Evolutionary conservation across 2,329 filamentous ascomycete genomes (phyloP), one percentile per base, ranked within the genome.

Genomic region (Colletotrichum lini): DNA sequence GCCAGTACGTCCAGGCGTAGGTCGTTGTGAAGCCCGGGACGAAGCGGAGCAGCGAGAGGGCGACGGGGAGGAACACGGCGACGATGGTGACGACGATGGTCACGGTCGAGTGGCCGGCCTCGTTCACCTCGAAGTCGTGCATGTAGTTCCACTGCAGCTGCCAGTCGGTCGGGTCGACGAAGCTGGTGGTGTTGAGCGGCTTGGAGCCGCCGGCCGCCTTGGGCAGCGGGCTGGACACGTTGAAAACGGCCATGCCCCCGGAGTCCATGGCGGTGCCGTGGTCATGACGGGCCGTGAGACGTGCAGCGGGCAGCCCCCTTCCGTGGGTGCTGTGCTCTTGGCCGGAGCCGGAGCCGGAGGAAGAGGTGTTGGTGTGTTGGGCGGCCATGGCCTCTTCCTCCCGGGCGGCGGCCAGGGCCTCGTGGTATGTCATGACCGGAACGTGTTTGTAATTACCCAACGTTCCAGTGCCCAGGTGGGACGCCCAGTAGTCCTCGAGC

Each of bases 101-200:
- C 15, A 49, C 65, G 4, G 65, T 77, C 0, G 76, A 74, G 57
- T 78, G 77, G 7, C 77, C 74, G 2, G 49, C 67, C 61, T 82
- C 79, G 45, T 88, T 88, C 70, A 79, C 78, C 60, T 89, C 87
- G 47, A 87, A 87, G 65, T 87, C 84, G 16, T 84, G 74, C 79
- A 87, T 83, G 67, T 85, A 85, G 73, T 85, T 88, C 79, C 88
- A 89, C 74, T 87, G 76, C 15, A 75, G 65, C 53, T 65, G 62
- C 60, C 62, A 69, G 6, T 57, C 38, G 4, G 23, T 23, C 3
- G 59, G 58, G 10, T 6, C 53, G 18, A 63, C 16, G 16, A 69
- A 63, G 18, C 40, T 63, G 6, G 65, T 64, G 30, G 30, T 54
- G 49, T 67, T 70, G n/a, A 58, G 63, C 18, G 52, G 62, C 65